Conservation (phyloP, 1,284 basidiomycete genomes). For the Sporisorium scitamineum region DNA sequence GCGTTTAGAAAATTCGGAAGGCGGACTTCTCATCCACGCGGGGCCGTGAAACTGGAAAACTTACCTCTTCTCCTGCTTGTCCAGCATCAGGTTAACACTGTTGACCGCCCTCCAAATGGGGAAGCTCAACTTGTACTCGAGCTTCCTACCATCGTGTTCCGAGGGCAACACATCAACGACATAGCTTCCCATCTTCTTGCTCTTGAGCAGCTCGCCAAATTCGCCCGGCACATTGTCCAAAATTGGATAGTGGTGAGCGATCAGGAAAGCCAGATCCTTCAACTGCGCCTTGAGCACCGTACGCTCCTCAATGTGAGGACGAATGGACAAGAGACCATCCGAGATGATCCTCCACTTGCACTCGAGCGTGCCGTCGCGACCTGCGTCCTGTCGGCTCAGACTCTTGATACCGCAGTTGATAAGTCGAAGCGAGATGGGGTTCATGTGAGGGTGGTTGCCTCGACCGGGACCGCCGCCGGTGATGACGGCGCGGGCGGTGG, state of each 20-base stretch:
- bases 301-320: constrained; percentile 80
- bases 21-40: not conserved
- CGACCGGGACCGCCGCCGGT: constrained; percentile 75
- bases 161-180: constrained; percentile 60
- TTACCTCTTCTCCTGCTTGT: constrained; percentile 68
- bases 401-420: constrained; percentile 90
- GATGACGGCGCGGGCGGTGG: constrained; percentile 80
- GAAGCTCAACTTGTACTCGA: constrained; percentile 55
- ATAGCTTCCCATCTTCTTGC: constrained; percentile 62
- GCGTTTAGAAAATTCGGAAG: constrained; percentile 6
- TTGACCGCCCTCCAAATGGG: constrained; percentile 66
- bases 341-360: constrained; percentile 79
- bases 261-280: constrained; percentile 76
- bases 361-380: constrained; percentile 70
- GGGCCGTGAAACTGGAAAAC: too few relatives aligned
- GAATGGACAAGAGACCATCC: constrained; percentile 84
- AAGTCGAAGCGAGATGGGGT: constrained; percentile 85
- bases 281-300: constrained; percentile 77
- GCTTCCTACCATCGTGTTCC: constrained; percentile 51
- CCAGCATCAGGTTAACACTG: constrained; percentile 67
- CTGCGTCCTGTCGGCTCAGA: constrained; percentile 74
- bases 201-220: constrained; percentile 48
- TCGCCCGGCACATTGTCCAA: constrained; percentile 57
- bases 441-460: constrained; percentile 60
- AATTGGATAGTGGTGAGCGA: constrained; percentile 63